Evolutionary conservation across 768 basidiomycete species (phyloP), one percentile per base, ranked within the genome.

Genomic region (Serendipita sp.): DNA sequence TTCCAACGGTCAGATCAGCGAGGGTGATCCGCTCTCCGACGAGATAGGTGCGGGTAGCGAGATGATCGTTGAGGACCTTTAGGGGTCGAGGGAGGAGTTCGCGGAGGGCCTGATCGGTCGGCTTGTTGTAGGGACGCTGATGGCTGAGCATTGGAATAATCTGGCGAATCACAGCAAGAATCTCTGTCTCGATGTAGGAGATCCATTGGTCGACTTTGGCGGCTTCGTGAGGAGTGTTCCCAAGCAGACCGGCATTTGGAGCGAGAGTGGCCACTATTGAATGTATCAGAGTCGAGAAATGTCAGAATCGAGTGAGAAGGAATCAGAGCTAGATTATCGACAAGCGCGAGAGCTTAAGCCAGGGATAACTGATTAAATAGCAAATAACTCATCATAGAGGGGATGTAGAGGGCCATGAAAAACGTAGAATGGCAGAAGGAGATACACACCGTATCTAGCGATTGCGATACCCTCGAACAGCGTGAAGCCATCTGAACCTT

Each of bases 11-110:
- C 73, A 99, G 72, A 70, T 99, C 96, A 66, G 93, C 96, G 51
- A 95, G 79, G 65, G 92, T 90, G 79, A 98, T 87, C 70, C 95
- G 89, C 72, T 99, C 90, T 67, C 85, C 86, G 62, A 92, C 92
- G 69, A 98, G 81, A 81, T 84, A 98, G 50, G 95, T 99, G 70
- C 81, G 83, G 63, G 82, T 78, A 56, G 77, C 71, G 68, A 99
- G 83, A 76, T 88, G 81, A 34, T 75, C 72, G 67, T 99, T 82
- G 63, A 98, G 77, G 66, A 82, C 83, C 42, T 75, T 75, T 58
- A 96, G 77, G 20, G 81, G 74, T 50, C 81, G 78, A 43, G 73
- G 65, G 69, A 84, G 78, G 38, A 78, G 79, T 51, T 87, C 84
- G 56, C 34, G 30, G 31, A 53, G 28, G 42, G 0, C 22, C n/a